Evolutionary conservation across 75 land plant species (phyloP), one percentile per base, ranked within the genome.

Genomic region (Isoetes taiwanensis): DNA sequence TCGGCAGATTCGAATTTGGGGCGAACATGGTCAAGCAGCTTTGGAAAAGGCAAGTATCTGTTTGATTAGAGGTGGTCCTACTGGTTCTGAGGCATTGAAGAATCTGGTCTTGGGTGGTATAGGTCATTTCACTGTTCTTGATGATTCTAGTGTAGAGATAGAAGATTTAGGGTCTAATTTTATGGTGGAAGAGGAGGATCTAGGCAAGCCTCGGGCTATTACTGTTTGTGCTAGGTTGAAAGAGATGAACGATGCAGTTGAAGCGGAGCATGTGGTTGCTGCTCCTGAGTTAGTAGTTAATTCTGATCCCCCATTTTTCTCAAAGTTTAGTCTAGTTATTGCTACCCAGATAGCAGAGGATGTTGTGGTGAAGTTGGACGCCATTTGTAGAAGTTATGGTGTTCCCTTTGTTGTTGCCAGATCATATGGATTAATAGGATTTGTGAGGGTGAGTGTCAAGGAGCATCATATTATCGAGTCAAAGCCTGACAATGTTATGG

Each of bases 61-160:
- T 65, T 70, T 91, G 32, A 76, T 91, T 52, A 91, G 83, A 32
- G 83, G 94, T 70, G 94, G 97, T 9, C 88, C 97, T 11, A 91
- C 97, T 24, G 97, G 97, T 17, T 78, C 88, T 26, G 97, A 91
- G 63, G 70, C 97, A 0, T 60, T 91, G 60, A 91, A 91, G 41
- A 91, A 91, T 65, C 79, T 91, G 39, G 97, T 91, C 35, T 77
- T 91, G 40, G 97, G 97, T 37, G 97, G 97, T 3, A 66, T 91
- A 65, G 97, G 97, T 54, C 80, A 85, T 19, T 74, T 87, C 58
- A 87, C 94, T 0, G 72, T 83, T 28, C 73, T 91, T 38, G 97
- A 91, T 67, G 94, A 76, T 5, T 72, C 83, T 10, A 81, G 77
- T 61, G 83, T 91, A 28, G 79, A 83, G 41, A 62, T 54, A 27